phyloP scores from a whole-genome alignment of 2,329 filamentous ascomycete species.

The Blastomyces parvus region DNA sequence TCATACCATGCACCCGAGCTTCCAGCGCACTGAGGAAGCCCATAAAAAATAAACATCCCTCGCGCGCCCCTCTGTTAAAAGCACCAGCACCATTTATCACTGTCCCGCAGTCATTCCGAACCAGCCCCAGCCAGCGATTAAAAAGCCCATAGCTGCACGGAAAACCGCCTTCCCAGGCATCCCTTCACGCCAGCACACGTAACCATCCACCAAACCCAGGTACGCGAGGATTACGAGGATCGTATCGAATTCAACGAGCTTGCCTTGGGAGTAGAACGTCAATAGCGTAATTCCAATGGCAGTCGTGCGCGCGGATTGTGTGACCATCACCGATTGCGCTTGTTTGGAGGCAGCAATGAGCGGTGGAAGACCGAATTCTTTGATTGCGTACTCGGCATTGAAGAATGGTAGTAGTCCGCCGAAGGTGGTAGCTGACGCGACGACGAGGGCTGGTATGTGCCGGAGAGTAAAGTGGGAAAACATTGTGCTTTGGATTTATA shows the following conservation, averaged over 20 bases:
- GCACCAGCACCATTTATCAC: not conserved
- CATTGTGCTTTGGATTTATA: not conserved
- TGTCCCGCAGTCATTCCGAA: slow-evolving; percentile 13
- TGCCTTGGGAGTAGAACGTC: slow-evolving; percentile 19
- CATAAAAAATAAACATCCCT: not conserved
- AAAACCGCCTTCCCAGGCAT: slow-evolving; percentile 18
- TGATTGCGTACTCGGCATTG: slow-evolving; percentile 26
- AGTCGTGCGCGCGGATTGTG: slow-evolving; percentile 15
- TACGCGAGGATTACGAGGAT: slow-evolving; percentile 15
- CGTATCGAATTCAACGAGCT: slow-evolving; percentile 20
- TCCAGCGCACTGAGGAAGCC: not conserved
- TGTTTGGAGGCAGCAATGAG: slow-evolving; percentile 24
- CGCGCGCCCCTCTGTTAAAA: not conserved
- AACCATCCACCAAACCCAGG: slow-evolving; percentile 17
- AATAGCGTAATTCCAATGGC: slow-evolving; percentile 14
- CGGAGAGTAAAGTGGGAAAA: slow-evolving; percentile 8
- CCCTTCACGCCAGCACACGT: slow-evolving; percentile 20
- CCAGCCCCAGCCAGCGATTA: slow-evolving; percentile 20
- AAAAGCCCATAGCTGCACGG: slow-evolving; percentile 14
- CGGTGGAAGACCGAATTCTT: slow-evolving; percentile 27
- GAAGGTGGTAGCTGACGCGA: slow-evolving; percentile 25
- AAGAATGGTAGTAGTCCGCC: slow-evolving; percentile 29
- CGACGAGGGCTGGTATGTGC: slow-evolving; percentile 13
- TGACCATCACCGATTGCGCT: slow-evolving; percentile 25
- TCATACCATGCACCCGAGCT: not conserved